Base-by-base conservation (phyloP, 768 basidiomycete species). In the Pleurotus eryngii region DNA sequence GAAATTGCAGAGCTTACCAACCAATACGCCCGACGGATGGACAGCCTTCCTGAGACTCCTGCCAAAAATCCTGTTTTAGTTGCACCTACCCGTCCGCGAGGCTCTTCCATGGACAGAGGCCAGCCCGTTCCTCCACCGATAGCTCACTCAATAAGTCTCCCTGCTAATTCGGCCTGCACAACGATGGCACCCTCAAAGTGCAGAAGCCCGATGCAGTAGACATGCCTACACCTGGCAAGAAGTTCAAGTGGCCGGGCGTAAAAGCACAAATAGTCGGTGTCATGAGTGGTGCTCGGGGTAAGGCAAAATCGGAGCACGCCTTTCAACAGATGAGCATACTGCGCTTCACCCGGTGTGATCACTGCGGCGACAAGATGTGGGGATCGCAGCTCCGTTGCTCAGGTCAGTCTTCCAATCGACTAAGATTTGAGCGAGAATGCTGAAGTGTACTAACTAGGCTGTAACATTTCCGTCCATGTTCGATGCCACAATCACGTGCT, bases 351-450 rank as follows among this genome's bases (percentile, higher is more conserved):
- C 82, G 92, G 42, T 99, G 97, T 67, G 97, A 98, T 65, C 89
- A 95, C 55, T 99, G 97, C 67, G 88, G 87, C 35, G 97, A 98
- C 68, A 99, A 98, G 77, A 86, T 98, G 86, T 99, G 95, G 95
- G 96, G 96, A 5, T 84, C 95, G n/a, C 94, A 95, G 67, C 78
- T 92, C 54, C 87, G 92, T 30, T 99, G 97, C 68, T 82, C 87
- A 62, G 79, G 96, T 94, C 8, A 17, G 24, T 30, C 45, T 26
- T 42, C 45, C 17, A 53, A 35, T n/a, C 27, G 45, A 22, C 27
- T 58, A 56, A 14, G 3, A 40, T n/a, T 20, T 17, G n/a, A 5
- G 24, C 11, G 9, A 12, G 18, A 18, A 8, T 17, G 58, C 37
- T 54, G 22, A 30, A 12, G 56, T 17, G 27, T 53, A 46, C 22